Conservation (phyloP, 2,329 filamentous ascomycete genomes). For the Cyclaneusma minus region DNA sequence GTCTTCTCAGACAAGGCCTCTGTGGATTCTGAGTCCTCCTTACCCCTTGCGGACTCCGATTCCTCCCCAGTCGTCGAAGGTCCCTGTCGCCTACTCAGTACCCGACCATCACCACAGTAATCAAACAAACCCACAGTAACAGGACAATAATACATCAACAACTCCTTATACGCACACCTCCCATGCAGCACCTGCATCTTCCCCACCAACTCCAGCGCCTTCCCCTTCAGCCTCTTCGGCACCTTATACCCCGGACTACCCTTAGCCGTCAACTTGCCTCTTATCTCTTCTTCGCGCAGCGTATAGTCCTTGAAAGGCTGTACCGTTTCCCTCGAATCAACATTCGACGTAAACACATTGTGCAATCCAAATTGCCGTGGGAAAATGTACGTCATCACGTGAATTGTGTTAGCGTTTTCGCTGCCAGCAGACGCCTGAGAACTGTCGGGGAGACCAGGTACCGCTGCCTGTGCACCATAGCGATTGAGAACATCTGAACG, state of each 20-base stretch:
- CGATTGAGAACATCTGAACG: constrained; percentile 65
- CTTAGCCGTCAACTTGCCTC: constrained; percentile 9
- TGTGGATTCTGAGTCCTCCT: no score
- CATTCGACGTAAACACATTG: constrained; percentile 71
- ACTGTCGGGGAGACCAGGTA: constrained; percentile 1
- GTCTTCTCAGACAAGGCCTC: no score
- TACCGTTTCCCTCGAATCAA: constrained; percentile 48
- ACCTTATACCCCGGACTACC: constrained; percentile 19
- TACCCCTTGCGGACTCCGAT: no score
- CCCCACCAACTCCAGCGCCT: constrained; percentile 39
- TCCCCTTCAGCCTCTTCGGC: constrained; percentile 56
- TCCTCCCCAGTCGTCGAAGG: no score
- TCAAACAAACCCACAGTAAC: constrained; percentile 20
- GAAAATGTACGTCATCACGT: constrained; percentile 85
- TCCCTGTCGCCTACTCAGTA: no score
- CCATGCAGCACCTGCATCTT: constrained; percentile 56
- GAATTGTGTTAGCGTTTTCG: constrained; percentile 40
- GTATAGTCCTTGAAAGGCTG: constrained; percentile 77
- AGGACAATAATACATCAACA: constrained; percentile 74
- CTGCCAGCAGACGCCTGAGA: constrained; percentile 10
- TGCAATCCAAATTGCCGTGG: constrained; percentile 79
- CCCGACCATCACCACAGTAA: no score
- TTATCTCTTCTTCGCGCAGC: constrained; percentile 69
- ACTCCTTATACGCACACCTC: constrained; percentile 62
- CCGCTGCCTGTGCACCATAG: constrained; percentile 19